A percentile compares a stretch with the other conserved stretches of the same genome.
phyloP scores from a whole-genome alignment of 768 basidiomycete species.

The Lentinula raphanica region DNA sequence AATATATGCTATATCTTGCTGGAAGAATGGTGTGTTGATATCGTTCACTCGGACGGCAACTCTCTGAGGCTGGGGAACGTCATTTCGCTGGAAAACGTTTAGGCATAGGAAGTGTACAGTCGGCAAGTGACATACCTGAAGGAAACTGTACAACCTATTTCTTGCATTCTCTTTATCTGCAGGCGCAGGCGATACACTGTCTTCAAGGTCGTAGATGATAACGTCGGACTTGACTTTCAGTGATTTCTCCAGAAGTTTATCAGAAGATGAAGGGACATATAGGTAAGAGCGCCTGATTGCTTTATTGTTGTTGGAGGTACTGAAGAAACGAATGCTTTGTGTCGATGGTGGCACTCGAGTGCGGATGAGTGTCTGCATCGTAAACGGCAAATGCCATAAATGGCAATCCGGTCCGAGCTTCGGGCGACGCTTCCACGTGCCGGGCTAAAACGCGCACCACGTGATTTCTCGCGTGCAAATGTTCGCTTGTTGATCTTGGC shows the following conservation, averaged over 20 bases:
- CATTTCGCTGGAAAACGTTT: constrained; percentile 16
- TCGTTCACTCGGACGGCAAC: constrained; percentile 72
- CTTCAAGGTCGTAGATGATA: constrained; percentile 86
- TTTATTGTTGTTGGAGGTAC: background rate
- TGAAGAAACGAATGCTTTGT: background rate
- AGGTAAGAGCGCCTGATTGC: constrained; percentile 53
- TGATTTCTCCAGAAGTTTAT: constrained; percentile 79
- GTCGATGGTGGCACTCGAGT: background rate
- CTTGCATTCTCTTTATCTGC: constrained; percentile 59
- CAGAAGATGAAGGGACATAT: constrained; percentile 78
- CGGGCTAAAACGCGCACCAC: background rate
- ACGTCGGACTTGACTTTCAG: constrained; percentile 47
- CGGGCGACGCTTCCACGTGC: too few relatives aligned
- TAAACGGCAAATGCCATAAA: background rate
- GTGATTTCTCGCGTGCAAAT: background rate
- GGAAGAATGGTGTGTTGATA: constrained; percentile 59
- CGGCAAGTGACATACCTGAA: constrained; percentile 36
- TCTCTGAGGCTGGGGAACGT: constrained; percentile 40
- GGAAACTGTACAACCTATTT: constrained; percentile 46
- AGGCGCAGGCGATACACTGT: constrained; percentile 69
- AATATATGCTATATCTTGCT: constrained; percentile 55
- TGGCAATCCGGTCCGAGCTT: background rate
- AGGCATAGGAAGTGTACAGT: background rate
- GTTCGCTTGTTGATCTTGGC: background rate
- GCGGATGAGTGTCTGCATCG: background rate